Percentiles rank a stretch among this genome's conserved stretches.
These are phyloP conservation scores for Pseudogymnoascus sp. DNA, from an alignment of 2,329 filamentous ascomycete genomes.

Conservation along the genomic window DNA sequence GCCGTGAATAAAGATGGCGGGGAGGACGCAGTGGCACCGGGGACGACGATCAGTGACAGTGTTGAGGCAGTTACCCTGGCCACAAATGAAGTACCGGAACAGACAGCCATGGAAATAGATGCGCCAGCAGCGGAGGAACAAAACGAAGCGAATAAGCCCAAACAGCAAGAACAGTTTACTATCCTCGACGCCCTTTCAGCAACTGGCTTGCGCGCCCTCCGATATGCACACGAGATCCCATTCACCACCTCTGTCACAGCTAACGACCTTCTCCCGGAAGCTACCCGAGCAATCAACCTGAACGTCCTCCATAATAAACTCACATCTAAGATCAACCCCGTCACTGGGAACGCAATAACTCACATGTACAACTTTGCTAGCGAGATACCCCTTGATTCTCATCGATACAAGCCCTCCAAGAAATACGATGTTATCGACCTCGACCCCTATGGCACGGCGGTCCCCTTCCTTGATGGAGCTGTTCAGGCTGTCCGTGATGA, in stretches of 20 bases:
- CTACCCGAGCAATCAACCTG: slow-evolving; percentile 71
- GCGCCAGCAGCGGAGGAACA: not conserved
- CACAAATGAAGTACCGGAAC: not conserved
- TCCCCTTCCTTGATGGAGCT: slow-evolving; percentile 85
- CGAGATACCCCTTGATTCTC: slow-evolving; percentile 35
- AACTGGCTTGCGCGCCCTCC: slow-evolving; percentile 81
- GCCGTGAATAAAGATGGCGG: slow-evolving; percentile 24
- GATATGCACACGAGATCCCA: slow-evolving; percentile 87
- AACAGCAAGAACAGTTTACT: slow-evolving; percentile 46
- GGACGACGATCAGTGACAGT: not conserved
- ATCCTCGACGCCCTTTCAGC: slow-evolving; percentile 94
- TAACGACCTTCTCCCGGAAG: slow-evolving; percentile 77
- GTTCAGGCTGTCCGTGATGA: slow-evolving; percentile 77
- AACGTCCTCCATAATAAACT: slow-evolving; percentile 83
- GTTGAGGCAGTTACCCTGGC: not conserved
- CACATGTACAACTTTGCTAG: slow-evolving; percentile 80
- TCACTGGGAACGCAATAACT: slow-evolving; percentile 74
- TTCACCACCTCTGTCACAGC: slow-evolving; percentile 76
- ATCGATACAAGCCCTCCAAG: slow-evolving; percentile 38
- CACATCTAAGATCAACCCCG: slow-evolving; percentile 61
- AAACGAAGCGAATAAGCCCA: not conserved
- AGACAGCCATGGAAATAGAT: not conserved
- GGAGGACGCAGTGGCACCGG: slow-evolving; percentile 29
- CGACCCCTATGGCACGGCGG: slow-evolving; percentile 91
- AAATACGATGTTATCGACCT: slow-evolving; percentile 93